A percentile compares a stretch with the other conserved stretches of the same genome.
phyloP scores from a whole-genome alignment of 257 asterid genomes.

The Verbena officinalis region DNA sequence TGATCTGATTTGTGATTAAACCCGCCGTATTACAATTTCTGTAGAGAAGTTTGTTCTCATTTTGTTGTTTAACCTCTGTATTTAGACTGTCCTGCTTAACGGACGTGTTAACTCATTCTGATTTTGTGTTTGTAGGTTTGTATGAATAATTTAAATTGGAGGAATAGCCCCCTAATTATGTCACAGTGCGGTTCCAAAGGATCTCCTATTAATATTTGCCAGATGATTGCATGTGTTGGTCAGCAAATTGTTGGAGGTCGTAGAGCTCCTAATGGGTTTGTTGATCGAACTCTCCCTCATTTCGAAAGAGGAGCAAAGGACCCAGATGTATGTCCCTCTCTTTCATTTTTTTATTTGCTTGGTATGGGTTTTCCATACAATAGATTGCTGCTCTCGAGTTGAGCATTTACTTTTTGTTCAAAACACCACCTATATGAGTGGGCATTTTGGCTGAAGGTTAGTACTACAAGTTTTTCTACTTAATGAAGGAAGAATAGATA shows the following conservation, averaged over 20 bases:
- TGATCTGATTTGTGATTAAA: slow-evolving; percentile 11
- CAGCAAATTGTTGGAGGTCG: slow-evolving; percentile 96
- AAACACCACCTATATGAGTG: neutral
- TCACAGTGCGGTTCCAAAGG: slow-evolving; percentile 99
- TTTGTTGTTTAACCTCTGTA: neutral
- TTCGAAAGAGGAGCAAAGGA: slow-evolving; percentile 77
- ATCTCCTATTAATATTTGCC: slow-evolving; percentile 91
- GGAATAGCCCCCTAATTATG: slow-evolving; percentile 97
- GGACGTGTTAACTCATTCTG: slow-evolving; percentile 13
- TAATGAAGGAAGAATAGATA: neutral
- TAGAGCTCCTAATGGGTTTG: slow-evolving; percentile 96
- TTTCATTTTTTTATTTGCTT: slow-evolving; percentile 5
- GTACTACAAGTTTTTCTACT: neutral
- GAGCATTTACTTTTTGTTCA: neutral
- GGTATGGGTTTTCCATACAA: slow-evolving; percentile 14
- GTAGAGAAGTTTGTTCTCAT: neutral
- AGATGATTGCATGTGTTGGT: slow-evolving; percentile 98
- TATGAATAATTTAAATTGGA: slow-evolving; percentile 77
- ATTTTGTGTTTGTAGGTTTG: slow-evolving; percentile 59
- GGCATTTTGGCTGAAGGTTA: slow-evolving; percentile 1
- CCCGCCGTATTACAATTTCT: neutral
- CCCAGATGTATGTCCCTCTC: slow-evolving; percentile 69
- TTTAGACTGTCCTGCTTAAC: slow-evolving; percentile 1
- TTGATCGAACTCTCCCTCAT: slow-evolving; percentile 95
- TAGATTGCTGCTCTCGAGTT: slow-evolving; percentile 14